phyloP scores from a whole-genome alignment of 805 yeast species.

The Kazachstania africana region DNA sequence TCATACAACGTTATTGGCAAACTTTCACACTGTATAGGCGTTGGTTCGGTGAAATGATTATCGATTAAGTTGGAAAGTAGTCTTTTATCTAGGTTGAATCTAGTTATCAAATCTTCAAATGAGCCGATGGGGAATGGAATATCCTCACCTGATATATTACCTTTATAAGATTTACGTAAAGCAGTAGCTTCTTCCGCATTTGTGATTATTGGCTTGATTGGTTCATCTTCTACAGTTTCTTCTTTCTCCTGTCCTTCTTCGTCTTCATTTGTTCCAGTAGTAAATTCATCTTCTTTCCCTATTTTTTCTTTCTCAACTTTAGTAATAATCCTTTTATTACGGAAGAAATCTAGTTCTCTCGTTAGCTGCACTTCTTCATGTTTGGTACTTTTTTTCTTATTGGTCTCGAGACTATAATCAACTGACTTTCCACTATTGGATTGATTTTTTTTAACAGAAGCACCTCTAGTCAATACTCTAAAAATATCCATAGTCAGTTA shows the following conservation, averaged over 20 bases:
- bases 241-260: constrained; percentile 21
- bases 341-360: constrained; percentile 76
- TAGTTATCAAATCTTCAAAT: constrained; percentile 62
- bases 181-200: constrained; percentile 46
- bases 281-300: constrained; percentile 3
- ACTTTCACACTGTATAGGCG: constrained; percentile 86
- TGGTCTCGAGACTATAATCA: constrained; percentile 13
- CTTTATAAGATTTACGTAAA: constrained; percentile 47
- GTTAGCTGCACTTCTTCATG: constrained; percentile 38
- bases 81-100: constrained; percentile 52
- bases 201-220: constrained; percentile 32
- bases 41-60: constrained; percentile 72
- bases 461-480: constrained; percentile 75
- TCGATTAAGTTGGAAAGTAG: constrained; percentile 49
- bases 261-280: constrained; percentile 17
- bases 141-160: constrained; percentile 74
- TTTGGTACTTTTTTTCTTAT: constrained; percentile 27
- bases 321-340: constrained; percentile 34
- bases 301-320: constrained; percentile 13
- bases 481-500: constrained; percentile 66
- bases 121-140: constrained; percentile 86
- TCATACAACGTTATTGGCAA: constrained; percentile 61
- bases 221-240: constrained; percentile 23
- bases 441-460: constrained; percentile 51
- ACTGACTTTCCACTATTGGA: constrained; percentile 15